phyloP scores from a whole-genome alignment of 73 alveolate species.

The Chromera velia region DNA sequence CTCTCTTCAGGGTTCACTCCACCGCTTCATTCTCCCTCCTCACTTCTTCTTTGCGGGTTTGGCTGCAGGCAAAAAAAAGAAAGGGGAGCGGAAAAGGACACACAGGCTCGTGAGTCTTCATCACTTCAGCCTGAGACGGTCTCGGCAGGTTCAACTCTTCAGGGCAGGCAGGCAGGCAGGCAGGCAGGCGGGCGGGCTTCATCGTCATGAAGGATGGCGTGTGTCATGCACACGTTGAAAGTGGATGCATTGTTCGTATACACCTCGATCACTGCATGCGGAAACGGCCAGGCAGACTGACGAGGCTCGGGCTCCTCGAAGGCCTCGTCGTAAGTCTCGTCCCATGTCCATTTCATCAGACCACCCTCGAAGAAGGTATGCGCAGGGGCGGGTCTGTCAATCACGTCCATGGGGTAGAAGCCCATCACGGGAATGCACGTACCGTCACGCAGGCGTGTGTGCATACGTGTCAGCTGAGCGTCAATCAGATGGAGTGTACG shows the following conservation, averaged over 20 bases:
- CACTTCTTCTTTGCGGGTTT: too few relatives aligned
- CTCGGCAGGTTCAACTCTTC: background rate
- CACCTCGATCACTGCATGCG: background rate
- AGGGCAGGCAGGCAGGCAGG: background rate
- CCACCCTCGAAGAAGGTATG: slow-evolving; percentile 44
- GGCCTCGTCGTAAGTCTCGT: slow-evolving; percentile 48
- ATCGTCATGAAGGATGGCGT: too few relatives aligned
- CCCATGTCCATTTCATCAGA: slow-evolving; percentile 44
- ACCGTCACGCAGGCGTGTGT: slow-evolving; percentile 42
- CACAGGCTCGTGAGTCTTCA: background rate
- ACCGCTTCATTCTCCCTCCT: background rate
- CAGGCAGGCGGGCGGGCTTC: too few relatives aligned
- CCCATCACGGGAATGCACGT: slow-evolving; percentile 32
- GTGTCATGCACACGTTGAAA: too few relatives aligned
- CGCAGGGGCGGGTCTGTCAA: slow-evolving; percentile 31
- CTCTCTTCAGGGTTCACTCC: background rate
- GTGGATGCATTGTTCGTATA: background rate
- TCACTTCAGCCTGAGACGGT: background rate
- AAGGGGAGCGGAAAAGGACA: background rate
- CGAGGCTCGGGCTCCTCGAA: background rate
- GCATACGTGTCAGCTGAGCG: slow-evolving; percentile 34
- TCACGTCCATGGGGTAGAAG: slow-evolving; percentile 18
- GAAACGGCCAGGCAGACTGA: background rate
- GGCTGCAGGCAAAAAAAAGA: too few relatives aligned
- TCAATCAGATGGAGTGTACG: slow-evolving; percentile 38